Evolutionary conservation across 305 asterid genomes (phyloP).

Genomic region (Euphrasia arctica): DNA sequence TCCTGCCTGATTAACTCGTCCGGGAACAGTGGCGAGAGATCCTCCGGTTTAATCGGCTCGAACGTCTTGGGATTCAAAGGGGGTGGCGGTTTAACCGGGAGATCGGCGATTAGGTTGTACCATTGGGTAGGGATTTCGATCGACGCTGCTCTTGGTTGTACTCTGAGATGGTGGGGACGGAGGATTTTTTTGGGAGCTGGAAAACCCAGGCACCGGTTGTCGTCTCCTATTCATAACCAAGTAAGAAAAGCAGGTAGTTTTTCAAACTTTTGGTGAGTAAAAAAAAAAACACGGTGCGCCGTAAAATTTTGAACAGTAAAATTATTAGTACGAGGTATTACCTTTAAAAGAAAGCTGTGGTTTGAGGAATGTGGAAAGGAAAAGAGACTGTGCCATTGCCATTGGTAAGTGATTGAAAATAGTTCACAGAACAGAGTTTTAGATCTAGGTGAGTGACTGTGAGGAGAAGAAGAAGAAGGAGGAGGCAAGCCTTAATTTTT

Average conservation of each 20-base stretch:
- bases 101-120: conserved; percentile 82
- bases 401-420: background rate
- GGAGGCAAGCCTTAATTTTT: too few species aligned
- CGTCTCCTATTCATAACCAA: conserved; percentile 38
- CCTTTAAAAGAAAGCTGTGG: conserved; percentile 26
- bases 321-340: background rate
- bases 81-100: conserved; percentile 83
- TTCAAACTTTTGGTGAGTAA: too few species aligned
- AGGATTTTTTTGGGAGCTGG: conserved; percentile 30
- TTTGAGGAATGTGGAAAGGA: conserved; percentile 26
- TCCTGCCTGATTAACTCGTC: conserved; percentile 83
- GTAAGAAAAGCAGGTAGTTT: background rate
- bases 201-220: conserved; percentile 30
- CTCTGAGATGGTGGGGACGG: conserved; percentile 28
- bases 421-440: background rate
- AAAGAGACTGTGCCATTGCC: conserved; percentile 35
- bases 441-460: too few species aligned
- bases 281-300: too few species aligned
- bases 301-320: too few species aligned
- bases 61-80: conserved; percentile 72
- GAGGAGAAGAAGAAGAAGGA: too few species aligned
- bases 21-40: conserved; percentile 70
- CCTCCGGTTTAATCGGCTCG: conserved; percentile 68
- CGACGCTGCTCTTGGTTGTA: conserved; percentile 26
- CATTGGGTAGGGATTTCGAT: conserved; percentile 64